A percentile compares a stretch with the other conserved stretches of the same genome.
These are phyloP conservation scores for Liquidambar formosana DNA, from an alignment of 164 flowering plant genomes.

Conservation along the genomic window DNA sequence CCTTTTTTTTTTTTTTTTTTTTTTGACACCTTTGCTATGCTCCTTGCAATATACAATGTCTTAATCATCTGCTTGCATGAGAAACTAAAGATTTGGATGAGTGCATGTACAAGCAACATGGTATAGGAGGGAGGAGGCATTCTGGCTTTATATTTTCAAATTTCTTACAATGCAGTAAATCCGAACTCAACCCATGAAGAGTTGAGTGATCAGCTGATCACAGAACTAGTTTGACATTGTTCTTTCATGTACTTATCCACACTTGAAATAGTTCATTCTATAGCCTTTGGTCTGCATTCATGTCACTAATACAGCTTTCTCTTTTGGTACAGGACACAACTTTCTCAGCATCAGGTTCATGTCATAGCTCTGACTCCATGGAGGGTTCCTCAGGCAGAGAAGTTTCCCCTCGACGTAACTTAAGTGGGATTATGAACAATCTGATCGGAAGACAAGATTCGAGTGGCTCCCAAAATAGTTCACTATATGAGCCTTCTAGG, in stretches of 20 bases:
- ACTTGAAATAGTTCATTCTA: neutral
- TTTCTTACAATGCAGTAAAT: too few relatives aligned
- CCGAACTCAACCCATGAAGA: neutral
- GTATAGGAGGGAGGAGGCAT: too few relatives aligned
- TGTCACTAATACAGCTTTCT: slow-evolving; percentile 7
- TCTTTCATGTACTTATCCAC: neutral
- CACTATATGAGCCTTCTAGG: slow-evolving; percentile 24
- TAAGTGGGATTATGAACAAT: slow-evolving; percentile 27
- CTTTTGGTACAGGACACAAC: slow-evolving; percentile 52
- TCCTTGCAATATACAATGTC: neutral
- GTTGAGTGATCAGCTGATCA: neutral
- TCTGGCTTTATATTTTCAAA: too few relatives aligned
- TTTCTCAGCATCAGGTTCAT: slow-evolving; percentile 55
- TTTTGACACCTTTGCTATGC: too few relatives aligned
- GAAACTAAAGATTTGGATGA: neutral
- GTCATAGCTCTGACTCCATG: slow-evolving; percentile 50
- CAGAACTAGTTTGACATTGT: neutral
- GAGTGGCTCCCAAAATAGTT: slow-evolving; percentile 35
- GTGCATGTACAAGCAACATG: neutral
- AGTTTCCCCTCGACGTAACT: slow-evolving; percentile 36
- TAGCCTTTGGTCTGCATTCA: neutral
- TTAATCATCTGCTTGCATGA: neutral
- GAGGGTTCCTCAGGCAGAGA: slow-evolving; percentile 43
- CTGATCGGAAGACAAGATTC: slow-evolving; percentile 47
- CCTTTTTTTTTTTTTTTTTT: too few relatives aligned